Evolutionary conservation across 1,284 basidiomycete species (phyloP), one percentile per base, ranked within the genome.

Genomic region (Ganoderma meredithae): DNA sequence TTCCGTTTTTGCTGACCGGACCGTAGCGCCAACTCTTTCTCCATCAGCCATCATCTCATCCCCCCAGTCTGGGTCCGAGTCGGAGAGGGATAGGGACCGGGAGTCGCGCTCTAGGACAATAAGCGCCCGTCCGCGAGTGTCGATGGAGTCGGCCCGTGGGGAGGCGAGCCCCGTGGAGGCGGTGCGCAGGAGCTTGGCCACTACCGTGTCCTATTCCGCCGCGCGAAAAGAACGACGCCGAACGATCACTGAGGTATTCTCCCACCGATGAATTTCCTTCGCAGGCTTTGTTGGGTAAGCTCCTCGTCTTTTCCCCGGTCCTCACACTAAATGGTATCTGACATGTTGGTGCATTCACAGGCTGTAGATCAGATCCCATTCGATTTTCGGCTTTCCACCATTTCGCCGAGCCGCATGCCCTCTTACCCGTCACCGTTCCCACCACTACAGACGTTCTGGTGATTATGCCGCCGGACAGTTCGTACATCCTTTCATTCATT

Each of bases 51-150:
- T 55, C 53, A 66, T 78, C 33, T 74, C 74, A 61, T 76, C 80
- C 9, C 76, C 82, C 5, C 75, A 82, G 60, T 88, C 87, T 27
- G 86, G 85, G 3, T 86, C 84, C 0, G 89, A 90, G 75, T 85
- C 85, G 0, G 89, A 90, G 77, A 60, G 62, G 36, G 62, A 90
- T 76, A 78, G 77, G 63, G 83, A 85, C 60, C 40, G 49, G 25
- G 62, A 63, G 22, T 77, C 68, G 36, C 81, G 82, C 64, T 80
- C 85, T 41, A 76, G 82, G 61, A 85, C 85, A 39, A 76, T 84
- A 27, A 83, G 81, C 60, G 69, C 77, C 1, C 79, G 81, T 39
- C 80, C 80, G 31, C 80, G 88, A 25, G 77, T 81, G 71, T 87
- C 88, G 36, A 76, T 90, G 40, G 88, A 80, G 71, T 69, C 76